Percentiles rank a stretch among this genome's conserved stretches.
Evolutionary conservation across 228 moss, liverwort and hornwort genomes (phyloP).

Genomic region (Sphagnum magellanicum): DNA sequence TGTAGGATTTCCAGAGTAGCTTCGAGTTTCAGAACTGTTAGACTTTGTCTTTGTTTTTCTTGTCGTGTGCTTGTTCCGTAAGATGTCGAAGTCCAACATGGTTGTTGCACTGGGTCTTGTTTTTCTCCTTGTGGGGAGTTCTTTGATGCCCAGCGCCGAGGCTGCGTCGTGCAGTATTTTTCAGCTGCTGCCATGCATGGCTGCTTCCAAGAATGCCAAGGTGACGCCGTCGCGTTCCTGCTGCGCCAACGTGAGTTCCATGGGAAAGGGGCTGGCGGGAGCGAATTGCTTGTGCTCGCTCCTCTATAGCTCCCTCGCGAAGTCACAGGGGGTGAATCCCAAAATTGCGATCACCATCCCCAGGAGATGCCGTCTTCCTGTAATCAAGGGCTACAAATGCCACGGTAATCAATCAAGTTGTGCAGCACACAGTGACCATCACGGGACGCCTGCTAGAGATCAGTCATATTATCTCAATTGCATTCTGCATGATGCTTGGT

Average conservation of each 20-base stretch:
- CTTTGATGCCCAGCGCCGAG: conserved; percentile 3
- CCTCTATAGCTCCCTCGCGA: conserved; percentile 10
- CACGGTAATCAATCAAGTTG: conserved; percentile 2
- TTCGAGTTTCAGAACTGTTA: no score
- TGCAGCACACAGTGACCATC: no score
- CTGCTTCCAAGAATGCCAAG: conserved; percentile 27
- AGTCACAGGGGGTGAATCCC: conserved; percentile 4
- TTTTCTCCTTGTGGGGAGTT: conserved; percentile 17
- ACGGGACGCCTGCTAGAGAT: no score
- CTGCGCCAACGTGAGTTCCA: conserved; percentile 20
- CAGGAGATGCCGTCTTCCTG: conserved; percentile 4
- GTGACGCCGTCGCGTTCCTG: conserved; percentile 23
- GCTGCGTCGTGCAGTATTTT: conserved; percentile 18
- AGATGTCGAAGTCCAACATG: conserved; percentile 15
- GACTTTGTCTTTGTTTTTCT: no score
- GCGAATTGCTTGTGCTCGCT: conserved; percentile 35
- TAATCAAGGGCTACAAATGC: conserved; percentile 13
- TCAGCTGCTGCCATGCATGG: conserved; percentile 35
- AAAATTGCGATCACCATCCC: conserved; percentile 10
- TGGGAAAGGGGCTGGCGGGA: conserved; percentile 17
- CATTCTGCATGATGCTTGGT: no score
- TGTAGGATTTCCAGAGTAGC: no score
- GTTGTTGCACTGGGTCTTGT: conserved; percentile 13
- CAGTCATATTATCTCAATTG: no score
- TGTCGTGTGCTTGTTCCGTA: no score